Base-by-base conservation (phyloP, 768 basidiomycete genomes). In the Auriscalpium orientale region DNA sequence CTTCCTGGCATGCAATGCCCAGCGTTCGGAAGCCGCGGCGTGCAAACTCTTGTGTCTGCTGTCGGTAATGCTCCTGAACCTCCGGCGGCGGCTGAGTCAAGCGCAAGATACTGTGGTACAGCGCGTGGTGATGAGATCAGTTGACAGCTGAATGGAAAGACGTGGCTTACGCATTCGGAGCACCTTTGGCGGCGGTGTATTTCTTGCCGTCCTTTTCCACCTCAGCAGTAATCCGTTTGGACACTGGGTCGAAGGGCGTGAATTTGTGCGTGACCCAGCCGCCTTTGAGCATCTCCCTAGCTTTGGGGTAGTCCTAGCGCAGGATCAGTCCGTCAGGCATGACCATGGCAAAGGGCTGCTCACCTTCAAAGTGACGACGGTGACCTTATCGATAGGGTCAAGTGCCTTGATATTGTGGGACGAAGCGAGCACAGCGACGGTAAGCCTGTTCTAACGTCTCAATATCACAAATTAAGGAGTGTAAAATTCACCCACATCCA, bases 321-420 rank as follows among this genome's bases (percentile, higher is more conserved):
- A 46, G 33, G 11, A 13, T 13, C 18, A 22, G 20, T 20, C 16
- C 46, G 28, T n/a, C 46, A 2, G 33, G 43, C 22, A 21, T n/a
- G 37, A 40, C 15, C 4, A 15, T n/a, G 9, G 11, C 16, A 18
- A 16, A n/a, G 35, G 8, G 51, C 21, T 20, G 1, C 48, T 49
- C 57, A 65, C 68, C 60, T 75, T 76, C 46, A 76, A 65, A 2
- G 69, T 70, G 21, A 76, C 64, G 37, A 78, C 67, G 20, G 76
- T 77, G 33, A 78, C 76, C 56, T 74, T 74, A 64, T 79, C 77
- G 54, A 78, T 79, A 1, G 77, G 77, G 56, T 79, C 77, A 38
- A 78, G 70, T 3, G 66, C 60, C 60, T 74, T 76, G 62, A 77
- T 58, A 58, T 75, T 75, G 66, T 78, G 77, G 15, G 74, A 75